Conservation (phyloP, 2,329 filamentous ascomycete species). For the Aspergillus quadrilineatus region DNA sequence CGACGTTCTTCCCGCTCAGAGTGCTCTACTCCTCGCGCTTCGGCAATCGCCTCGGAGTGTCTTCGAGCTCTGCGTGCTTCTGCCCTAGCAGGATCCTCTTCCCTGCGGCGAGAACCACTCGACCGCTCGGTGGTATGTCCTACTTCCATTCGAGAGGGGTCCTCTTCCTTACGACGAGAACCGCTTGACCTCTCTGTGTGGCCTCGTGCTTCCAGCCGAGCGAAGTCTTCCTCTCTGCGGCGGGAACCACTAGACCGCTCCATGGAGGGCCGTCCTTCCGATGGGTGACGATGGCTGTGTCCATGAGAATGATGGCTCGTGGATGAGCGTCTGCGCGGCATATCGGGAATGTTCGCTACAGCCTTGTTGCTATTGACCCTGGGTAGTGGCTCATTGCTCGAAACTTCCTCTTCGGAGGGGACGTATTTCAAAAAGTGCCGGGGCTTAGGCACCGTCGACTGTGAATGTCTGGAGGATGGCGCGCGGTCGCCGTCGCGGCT, state of each 20-base stretch:
- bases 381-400: slow-evolving; percentile 40
- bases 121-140: slow-evolving; percentile 27
- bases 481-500: slow-evolving; percentile 26
- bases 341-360: slow-evolving; percentile 30
- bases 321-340: slow-evolving; percentile 31
- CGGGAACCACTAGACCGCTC: slow-evolving; percentile 27
- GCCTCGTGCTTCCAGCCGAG: slow-evolving; percentile 26
- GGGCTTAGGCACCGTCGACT: slow-evolving; percentile 22
- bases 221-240: slow-evolving; percentile 32
- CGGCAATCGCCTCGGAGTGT: slow-evolving; percentile 22
- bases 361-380: slow-evolving; percentile 38
- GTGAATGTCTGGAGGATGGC: slow-evolving; percentile 31
- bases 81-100: slow-evolving; percentile 30
- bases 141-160: slow-evolving; percentile 20
- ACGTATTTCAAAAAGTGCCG: slow-evolving; percentile 38
- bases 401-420: slow-evolving; percentile 39
- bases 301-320: slow-evolving; percentile 28
- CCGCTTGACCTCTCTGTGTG: slow-evolving; percentile 1
- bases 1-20: slow-evolving; percentile 1
- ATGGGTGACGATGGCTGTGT: slow-evolving; percentile 25
- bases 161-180: neutral
- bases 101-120: slow-evolving; percentile 26
- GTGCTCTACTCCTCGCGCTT: slow-evolving; percentile 21
- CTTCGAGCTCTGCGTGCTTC: slow-evolving; percentile 26
- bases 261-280: slow-evolving; percentile 26